A percentile compares a stretch with the other conserved stretches of the same genome.
phyloP scores from a whole-genome alignment of 257 asterid genomes.

The Coffea eugenioides region DNA sequence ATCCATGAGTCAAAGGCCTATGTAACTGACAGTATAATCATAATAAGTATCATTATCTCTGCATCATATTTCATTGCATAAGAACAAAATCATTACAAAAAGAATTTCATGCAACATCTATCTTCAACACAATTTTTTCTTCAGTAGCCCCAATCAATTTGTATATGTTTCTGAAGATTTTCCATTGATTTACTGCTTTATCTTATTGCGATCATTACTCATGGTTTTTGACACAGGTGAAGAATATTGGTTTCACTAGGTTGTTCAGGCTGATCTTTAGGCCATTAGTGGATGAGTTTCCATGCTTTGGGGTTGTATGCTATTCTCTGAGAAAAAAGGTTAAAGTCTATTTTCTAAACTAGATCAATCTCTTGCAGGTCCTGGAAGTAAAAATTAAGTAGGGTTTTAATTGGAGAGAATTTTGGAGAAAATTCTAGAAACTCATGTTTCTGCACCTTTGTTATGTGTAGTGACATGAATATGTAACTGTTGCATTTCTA shows the following conservation, averaged over 20 bases:
- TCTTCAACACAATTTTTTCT: neutral
- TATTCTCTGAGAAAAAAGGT: conserved; percentile 86
- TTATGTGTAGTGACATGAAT: neutral
- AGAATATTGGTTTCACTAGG: conserved; percentile 95
- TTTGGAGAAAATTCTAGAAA: neutral
- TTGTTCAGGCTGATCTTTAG: conserved; percentile 93
- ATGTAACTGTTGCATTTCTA: neutral
- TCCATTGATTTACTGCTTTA: neutral
- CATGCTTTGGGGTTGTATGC: conserved; percentile 98
- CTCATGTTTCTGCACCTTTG: neutral
- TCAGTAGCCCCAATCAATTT: neutral
- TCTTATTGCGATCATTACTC: conserved; percentile 10
- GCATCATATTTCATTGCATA: neutral
- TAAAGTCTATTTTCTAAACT: conserved; percentile 19
- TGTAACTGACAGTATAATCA: neutral
- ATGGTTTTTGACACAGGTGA: conserved; percentile 59
- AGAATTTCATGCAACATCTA: neutral
- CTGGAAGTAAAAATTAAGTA: neutral
- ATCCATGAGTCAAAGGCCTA: neutral
- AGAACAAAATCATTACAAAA: no score
- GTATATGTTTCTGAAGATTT: neutral
- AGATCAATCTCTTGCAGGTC: neutral
- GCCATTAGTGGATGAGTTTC: conserved; percentile 90
- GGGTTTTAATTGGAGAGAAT: neutral
- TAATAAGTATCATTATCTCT: neutral